Evolutionary conservation across 2,329 filamentous ascomycete genomes (phyloP).

Genomic region (Fonsecaea monophora): DNA sequence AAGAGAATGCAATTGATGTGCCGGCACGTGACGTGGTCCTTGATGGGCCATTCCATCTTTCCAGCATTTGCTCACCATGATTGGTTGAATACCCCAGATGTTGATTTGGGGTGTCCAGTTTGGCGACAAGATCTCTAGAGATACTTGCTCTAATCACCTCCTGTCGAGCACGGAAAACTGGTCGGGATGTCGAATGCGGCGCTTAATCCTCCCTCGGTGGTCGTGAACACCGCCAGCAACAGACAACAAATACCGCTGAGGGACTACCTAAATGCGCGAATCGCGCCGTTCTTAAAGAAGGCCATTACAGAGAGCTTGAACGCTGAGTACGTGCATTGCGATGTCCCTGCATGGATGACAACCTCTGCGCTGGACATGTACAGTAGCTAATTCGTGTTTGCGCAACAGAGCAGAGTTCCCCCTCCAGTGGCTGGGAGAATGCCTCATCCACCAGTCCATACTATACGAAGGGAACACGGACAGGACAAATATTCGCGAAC

Average conservation of each 20-base stretch:
- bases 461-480: conserved; percentile 40
- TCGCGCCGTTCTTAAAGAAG: conserved; percentile 40
- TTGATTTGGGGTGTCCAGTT: background rate
- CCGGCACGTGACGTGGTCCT: background rate
- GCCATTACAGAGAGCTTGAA: conserved; percentile 38
- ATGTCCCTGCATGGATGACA: background rate
- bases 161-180: background rate
- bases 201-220: conserved; percentile 28
- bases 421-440: conserved; percentile 42
- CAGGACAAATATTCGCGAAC: conserved; percentile 38
- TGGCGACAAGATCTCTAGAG: background rate
- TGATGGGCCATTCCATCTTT: too few relatives aligned
- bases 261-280: conserved; percentile 38
- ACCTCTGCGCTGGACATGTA: background rate
- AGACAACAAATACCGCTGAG: conserved; percentile 38
- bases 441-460: conserved; percentile 40
- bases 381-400: background rate
- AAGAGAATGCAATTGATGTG: background rate
- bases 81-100: background rate
- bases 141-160: background rate
- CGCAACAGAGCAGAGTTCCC: conserved; percentile 38
- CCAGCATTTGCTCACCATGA: background rate
- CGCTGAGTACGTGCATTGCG: conserved; percentile 35
- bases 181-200: conserved; percentile 33
- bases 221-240: conserved; percentile 28